A percentile compares a stretch with the other conserved stretches of the same genome.
phyloP scores from a whole-genome alignment of 352 stramenopile species.

The Pythium pyrilobum region DNA sequence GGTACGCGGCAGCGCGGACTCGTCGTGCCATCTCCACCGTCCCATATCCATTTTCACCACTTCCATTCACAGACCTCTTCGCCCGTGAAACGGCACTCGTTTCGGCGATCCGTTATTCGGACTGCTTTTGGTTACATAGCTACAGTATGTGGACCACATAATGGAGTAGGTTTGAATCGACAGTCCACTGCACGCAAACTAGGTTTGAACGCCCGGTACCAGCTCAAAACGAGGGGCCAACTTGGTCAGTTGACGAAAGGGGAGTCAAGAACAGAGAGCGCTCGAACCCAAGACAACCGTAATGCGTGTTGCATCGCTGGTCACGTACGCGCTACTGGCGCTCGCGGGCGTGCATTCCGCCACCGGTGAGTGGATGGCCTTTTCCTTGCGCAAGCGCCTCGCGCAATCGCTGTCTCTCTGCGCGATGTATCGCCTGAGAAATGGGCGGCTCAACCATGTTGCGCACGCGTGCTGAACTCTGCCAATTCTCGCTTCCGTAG shows the following conservation, averaged over 20 bases:
- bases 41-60: no score
- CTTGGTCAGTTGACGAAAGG: neutral
- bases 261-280: neutral
- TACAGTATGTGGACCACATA: conserved; percentile 16
- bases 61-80: no score
- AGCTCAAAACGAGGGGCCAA: conserved; percentile 4
- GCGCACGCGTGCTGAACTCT: no score
- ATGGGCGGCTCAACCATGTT: neutral
- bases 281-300: no score
- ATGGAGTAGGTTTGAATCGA: neutral
- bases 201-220: conserved; percentile 8
- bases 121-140: neutral
- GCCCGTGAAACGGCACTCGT: neutral
- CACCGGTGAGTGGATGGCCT: conserved; percentile 1
- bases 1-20: neutral
- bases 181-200: neutral
- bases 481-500: neutral
- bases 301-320: conserved; percentile 18
- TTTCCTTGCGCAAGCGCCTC: neutral
- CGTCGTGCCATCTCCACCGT: neutral
- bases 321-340: conserved; percentile 21
- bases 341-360: conserved; percentile 15
- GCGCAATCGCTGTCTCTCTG: neutral
- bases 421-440: neutral
- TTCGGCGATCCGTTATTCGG: neutral